A percentile compares a stretch with the other conserved stretches of the same genome.
Evolutionary conservation across 768 basidiomycete species (phyloP).

Genomic region (Leccinellum luteum): DNA sequence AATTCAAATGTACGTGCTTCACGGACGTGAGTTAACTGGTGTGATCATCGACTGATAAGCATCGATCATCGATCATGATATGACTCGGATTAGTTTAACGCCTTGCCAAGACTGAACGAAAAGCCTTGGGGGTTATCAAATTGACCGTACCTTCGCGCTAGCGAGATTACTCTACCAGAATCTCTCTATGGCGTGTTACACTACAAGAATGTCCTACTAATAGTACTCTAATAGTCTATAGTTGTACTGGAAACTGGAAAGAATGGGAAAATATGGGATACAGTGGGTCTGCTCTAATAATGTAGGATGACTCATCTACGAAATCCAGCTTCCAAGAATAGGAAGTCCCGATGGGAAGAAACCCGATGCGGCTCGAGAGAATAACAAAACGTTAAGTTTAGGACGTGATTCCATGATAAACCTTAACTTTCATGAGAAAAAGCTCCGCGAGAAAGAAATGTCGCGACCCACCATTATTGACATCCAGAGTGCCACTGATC

Average conservation of each 20-base stretch:
- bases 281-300: not conserved
- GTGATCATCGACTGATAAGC: not conserved
- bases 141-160: not conserved
- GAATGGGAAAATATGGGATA: not conserved
- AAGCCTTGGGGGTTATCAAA: not conserved
- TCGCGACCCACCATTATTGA: not conserved
- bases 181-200: not conserved
- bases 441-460: not conserved
- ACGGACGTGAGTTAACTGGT: not conserved
- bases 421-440: slow-evolving; percentile 2
- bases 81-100: not conserved
- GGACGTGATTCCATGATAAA: not conserved
- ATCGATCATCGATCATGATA: not conserved
- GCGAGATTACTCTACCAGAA: not conserved
- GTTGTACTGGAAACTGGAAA: not conserved
- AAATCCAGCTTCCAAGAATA: slow-evolving; percentile 2
- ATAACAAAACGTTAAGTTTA: slow-evolving; percentile 4
- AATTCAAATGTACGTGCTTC: not conserved
- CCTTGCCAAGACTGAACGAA: not conserved
- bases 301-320: not conserved
- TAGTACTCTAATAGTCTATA: not conserved
- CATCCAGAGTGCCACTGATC: not conserved
- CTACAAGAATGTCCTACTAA: not conserved
- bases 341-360: not conserved
- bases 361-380: not conserved